A percentile compares a stretch with the other conserved stretches of the same genome.
Evolutionary conservation across 108 stramenopile genomes (phyloP).

Genomic region (Fistulifera pelliculosa): DNA sequence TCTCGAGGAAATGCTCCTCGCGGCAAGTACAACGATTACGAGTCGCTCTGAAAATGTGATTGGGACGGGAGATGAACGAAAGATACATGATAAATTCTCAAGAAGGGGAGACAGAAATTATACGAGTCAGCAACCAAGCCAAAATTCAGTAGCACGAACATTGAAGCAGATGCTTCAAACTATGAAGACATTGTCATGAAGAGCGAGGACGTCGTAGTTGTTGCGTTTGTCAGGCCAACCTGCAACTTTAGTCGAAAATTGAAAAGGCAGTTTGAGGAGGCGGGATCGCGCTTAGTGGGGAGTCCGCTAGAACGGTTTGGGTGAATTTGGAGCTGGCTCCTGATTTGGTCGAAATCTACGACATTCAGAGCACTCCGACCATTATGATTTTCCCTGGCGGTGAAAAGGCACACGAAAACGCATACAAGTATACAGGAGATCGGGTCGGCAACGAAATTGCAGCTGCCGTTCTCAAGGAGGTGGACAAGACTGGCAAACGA

Average conservation of each 20-base stretch:
- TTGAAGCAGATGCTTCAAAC: constrained; percentile 6
- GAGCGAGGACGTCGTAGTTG: constrained; percentile 16
- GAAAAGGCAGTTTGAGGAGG: constrained; percentile 9
- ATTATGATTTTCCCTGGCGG: constrained; percentile 33
- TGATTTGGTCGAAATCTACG: constrained; percentile 8
- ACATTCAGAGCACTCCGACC: constrained; percentile 24
- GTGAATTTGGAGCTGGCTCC: constrained; percentile 27
- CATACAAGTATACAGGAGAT: constrained; percentile 19
- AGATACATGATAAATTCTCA: neutral
- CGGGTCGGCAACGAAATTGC: constrained; percentile 13
- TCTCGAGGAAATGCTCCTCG: constrained; percentile 8
- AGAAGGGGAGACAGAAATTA: neutral
- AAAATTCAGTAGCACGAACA: neutral
- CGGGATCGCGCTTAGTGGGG: constrained; percentile 13
- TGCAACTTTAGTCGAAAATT: constrained; percentile 31
- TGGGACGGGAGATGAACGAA: neutral
- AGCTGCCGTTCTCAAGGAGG: constrained; percentile 8
- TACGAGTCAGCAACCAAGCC: neutral
- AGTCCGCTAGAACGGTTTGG: neutral
- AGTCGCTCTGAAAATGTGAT: neutral
- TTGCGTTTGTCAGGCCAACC: constrained; percentile 27
- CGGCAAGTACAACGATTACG: constrained; percentile 3
- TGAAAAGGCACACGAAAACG: constrained; percentile 10
- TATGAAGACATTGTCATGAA: constrained; percentile 20
- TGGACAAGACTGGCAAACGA: constrained; percentile 20